Evolutionary conservation across 345 rosid species (phyloP).

Genomic region (Cardiospermum halicacabum): DNA sequence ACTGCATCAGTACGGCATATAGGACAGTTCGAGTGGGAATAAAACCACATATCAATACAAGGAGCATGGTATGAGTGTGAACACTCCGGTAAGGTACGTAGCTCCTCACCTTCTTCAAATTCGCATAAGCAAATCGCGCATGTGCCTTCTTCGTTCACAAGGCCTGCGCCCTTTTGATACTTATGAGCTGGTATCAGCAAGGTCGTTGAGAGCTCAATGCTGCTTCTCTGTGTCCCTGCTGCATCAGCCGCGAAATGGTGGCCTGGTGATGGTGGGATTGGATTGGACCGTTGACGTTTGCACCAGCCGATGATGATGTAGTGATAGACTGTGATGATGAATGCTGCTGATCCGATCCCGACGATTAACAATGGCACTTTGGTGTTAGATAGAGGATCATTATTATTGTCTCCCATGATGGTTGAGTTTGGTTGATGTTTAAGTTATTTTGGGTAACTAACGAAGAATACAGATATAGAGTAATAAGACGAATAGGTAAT

Average conservation of each 20-base stretch:
- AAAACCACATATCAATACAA: conserved; percentile 46
- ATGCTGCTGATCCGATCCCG: conserved; percentile 28
- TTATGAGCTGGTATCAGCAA: conserved; percentile 35
- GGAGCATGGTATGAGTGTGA: conserved; percentile 35
- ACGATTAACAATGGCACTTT: too few species aligned
- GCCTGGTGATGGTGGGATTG: neutral
- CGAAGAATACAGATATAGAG: too few species aligned
- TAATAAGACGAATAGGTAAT: too few species aligned
- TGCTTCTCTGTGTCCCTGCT: conserved; percentile 11
- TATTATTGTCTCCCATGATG: too few species aligned
- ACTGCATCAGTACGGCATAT: conserved; percentile 42
- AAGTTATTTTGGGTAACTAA: too few species aligned
- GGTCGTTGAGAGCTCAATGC: conserved; percentile 25
- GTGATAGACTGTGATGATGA: conserved; percentile 37
- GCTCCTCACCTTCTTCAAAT: conserved; percentile 39
- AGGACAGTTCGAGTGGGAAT: conserved; percentile 34
- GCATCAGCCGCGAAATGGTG: neutral
- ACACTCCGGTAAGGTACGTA: conserved; percentile 39
- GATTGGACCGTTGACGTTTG: neutral
- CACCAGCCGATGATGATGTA: conserved; percentile 30
- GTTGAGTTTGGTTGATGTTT: too few species aligned
- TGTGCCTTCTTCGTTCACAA: conserved; percentile 21
- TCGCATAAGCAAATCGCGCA: conserved; percentile 36
- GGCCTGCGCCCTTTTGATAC: conserved; percentile 24
- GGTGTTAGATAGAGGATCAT: too few species aligned